phyloP scores from a whole-genome alignment of 805 yeast species.

The Saturnispora kantuleensis region DNA sequence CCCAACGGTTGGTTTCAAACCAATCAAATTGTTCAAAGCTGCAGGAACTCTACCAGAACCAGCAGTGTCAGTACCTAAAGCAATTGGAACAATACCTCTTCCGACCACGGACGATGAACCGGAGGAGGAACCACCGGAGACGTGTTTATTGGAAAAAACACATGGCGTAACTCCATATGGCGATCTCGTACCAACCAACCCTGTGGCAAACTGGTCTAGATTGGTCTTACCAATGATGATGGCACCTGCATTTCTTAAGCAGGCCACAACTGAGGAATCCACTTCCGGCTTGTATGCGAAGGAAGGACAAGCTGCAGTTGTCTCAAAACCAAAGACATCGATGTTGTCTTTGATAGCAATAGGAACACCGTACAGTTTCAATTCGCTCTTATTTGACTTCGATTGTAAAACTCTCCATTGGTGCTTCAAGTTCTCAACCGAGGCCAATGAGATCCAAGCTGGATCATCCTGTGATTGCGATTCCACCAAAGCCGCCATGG shows the following conservation, averaged over 20 bases:
- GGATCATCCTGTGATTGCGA: constrained; percentile 47
- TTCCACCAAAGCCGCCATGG: constrained; percentile 39
- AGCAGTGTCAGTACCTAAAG: constrained; percentile 95
- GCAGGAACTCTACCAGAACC: constrained; percentile 99
- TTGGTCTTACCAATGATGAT: constrained; percentile 90
- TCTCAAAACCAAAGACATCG: constrained; percentile 69
- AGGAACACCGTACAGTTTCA: constrained; percentile 89
- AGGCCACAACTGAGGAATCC: constrained; percentile 67
- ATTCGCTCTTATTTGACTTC: constrained; percentile 37
- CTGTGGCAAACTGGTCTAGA: constrained; percentile 95
- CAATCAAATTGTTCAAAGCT: constrained; percentile 81
- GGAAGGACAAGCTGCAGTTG: constrained; percentile 95
- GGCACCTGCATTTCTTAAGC: constrained; percentile 85
- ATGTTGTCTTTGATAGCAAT: constrained; percentile 92
- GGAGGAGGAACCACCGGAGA: constrained; percentile 91
- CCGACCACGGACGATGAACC: constrained; percentile 93
- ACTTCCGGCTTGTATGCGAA: constrained; percentile 55
- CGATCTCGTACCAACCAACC: constrained; percentile 88
- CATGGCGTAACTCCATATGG: constrained; percentile 89
- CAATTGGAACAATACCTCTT: constrained; percentile 78
- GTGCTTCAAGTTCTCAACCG: constrained; percentile 49
- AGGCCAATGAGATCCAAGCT: constrained; percentile 84
- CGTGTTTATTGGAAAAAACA: constrained; percentile 67
- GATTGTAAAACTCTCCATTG: constrained; percentile 76
- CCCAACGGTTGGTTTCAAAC: constrained; percentile 89